Base-by-base conservation (phyloP, 805 yeast species). In the Candida schatavii region DNA sequence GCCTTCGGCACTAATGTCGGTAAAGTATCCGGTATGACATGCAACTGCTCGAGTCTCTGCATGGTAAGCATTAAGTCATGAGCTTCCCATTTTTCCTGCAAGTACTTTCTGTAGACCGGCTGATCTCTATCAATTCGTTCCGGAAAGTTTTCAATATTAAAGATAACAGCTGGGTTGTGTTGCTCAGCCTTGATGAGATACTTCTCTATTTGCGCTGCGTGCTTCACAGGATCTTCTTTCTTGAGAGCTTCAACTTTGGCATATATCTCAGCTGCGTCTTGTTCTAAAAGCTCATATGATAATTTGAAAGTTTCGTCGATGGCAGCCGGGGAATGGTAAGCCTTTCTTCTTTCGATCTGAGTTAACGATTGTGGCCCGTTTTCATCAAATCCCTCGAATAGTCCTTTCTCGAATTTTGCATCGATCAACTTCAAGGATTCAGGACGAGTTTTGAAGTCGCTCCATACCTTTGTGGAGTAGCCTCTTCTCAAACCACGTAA, bases 11-110 rank as follows among this genome's bases (percentile, higher is more conserved):
- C 82, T 43, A 93, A 64, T 2, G 97, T 89, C 21, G 97, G 93
- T 61, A 93, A 59, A 3, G 98, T 90, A 59, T 93, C 99, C 13
- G 99, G 99, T 45, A 93, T 86, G 33, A 88, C 88, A 33, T 76
- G 77, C 51, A 88, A 68, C 43, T 85, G 81, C 66, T 93, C 99
- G 41, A 93, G 65, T 69, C 98, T 81, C 68, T 93, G 97, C 93
- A 93, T 88, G 40, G 83, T 70, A 39, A 88, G 58, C 87, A 88
- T 85, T 62, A 80, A 78, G 34, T 78, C 82, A 47, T 81, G 72
- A 11, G 62, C 53, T 58, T 80, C 77, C 97, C 97, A 91, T 48
- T 83, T 77, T 46, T 82, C 66, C 52, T 78, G 68, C 45, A 86
- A 77, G 48, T 79, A 68, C 38, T 78, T 66, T 59, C 96, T 80